Evolutionary conservation across 2,329 filamentous ascomycete genomes (phyloP).

Genomic region (Alternaria postmessia): DNA sequence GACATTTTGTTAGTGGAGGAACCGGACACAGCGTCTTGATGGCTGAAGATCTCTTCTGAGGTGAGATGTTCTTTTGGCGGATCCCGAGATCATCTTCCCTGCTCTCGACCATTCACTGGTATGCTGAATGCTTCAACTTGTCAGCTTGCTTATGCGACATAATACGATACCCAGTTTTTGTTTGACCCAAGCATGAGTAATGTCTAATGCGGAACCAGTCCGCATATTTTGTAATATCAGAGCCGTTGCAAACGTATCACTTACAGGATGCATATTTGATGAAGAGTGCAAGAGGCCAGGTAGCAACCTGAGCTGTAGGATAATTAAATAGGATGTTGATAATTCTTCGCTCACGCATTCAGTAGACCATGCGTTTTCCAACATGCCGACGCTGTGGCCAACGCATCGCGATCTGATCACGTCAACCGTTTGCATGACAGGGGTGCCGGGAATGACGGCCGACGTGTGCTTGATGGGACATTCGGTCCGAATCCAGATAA

Average conservation of each 20-base stretch:
- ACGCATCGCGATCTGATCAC: background rate
- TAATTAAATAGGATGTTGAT: background rate
- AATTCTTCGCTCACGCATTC: background rate
- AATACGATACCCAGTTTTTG: background rate
- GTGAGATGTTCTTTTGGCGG: background rate
- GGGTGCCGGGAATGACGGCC: background rate
- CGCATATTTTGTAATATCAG: background rate
- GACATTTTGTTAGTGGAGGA: constrained; percentile 24
- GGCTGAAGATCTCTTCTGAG: constrained; percentile 32
- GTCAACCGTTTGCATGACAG: background rate
- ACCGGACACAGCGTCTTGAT: constrained; percentile 14
- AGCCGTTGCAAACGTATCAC: background rate
- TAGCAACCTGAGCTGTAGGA: background rate
- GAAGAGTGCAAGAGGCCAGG: background rate
- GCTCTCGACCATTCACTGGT: background rate
- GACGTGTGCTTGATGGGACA: background rate
- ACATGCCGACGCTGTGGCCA: background rate
- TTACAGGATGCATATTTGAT: background rate
- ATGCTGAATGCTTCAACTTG: background rate
- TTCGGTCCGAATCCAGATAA: background rate
- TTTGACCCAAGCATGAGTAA: background rate
- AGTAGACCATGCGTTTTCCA: background rate
- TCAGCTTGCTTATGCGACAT: background rate
- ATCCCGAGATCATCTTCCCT: background rate
- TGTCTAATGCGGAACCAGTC: background rate